Evolutionary conservation across 148 eudicot species (phyloP).

Genomic region (Cornus suecica): DNA sequence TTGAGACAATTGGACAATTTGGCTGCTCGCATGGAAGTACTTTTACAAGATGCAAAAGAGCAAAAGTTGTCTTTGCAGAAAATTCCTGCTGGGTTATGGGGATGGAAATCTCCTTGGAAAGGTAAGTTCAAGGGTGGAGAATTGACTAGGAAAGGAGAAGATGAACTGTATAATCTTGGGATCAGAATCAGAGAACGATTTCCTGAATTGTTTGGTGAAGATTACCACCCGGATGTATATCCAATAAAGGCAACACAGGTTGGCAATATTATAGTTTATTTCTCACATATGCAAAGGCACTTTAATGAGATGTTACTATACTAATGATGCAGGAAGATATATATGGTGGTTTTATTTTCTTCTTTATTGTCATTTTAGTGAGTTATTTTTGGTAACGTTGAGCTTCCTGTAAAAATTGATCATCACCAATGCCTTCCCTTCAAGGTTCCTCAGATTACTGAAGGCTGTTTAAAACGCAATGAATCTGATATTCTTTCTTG

Average conservation of each 20-base stretch:
- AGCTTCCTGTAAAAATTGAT: neutral
- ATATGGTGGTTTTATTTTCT: neutral
- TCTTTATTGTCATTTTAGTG: neutral
- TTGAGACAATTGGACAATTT: slow-evolving; percentile 60
- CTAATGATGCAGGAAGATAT: neutral
- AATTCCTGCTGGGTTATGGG: slow-evolving; percentile 74
- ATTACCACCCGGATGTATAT: slow-evolving; percentile 82
- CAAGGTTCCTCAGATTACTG: neutral
- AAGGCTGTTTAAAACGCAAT: neutral
- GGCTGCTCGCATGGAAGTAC: slow-evolving; percentile 49
- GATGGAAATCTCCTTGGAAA: slow-evolving; percentile 94
- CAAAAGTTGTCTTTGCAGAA: slow-evolving; percentile 41
- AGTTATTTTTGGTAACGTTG: neutral
- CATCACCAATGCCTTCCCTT: neutral
- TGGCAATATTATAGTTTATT: neutral
- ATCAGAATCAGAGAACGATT: slow-evolving; percentile 61
- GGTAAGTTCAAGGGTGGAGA: slow-evolving; percentile 88
- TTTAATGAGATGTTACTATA: neutral
- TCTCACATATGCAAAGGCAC: neutral
- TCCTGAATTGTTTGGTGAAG: slow-evolving; percentile 59
- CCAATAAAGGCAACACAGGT: slow-evolving; percentile 96
- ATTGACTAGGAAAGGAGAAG: slow-evolving; percentile 72
- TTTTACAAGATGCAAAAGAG: slow-evolving; percentile 58
- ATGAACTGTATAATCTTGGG: slow-evolving; percentile 81
- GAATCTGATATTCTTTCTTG: neutral